Base-by-base conservation (phyloP, 345 rosid genomes). In the Durio zibethinus region DNA sequence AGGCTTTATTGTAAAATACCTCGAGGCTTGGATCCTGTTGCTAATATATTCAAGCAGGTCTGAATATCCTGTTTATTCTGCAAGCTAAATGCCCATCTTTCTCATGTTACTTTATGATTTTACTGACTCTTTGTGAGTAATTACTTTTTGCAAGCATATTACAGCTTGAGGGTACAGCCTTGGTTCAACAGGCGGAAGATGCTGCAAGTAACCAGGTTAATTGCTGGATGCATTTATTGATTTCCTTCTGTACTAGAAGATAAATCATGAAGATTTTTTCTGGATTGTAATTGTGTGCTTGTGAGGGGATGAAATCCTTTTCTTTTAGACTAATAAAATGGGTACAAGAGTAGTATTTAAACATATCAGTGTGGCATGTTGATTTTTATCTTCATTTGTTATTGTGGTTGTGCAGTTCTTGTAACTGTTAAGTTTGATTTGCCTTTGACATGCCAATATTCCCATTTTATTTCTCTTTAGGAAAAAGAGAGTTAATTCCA, bases 101-200 rank as follows among this genome's bases (percentile, higher is more conserved):
- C 57, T 45, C 42, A 6, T 59, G 3, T 47, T 52, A 35, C 35
- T 10, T 61, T 50, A 74, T 29, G 35, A 18, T 76, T 63, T 73
- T 14, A 3, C 61, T 74, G 27, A 81, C 40, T 43, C 60, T 67
- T 80, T 23, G 45, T 65, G 54, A 63, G 61, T 36, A 21, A 7
- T 25, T 70, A 14, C 35, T 83, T 25, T n/a, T 40, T 82, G 75
- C 89, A 94, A n/a, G 98, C 97, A 97, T 81, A 90, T 97, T 75
- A 91, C 95, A 72, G 87, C 92, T n/a, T 23, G 97, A 94, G 83
- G 99, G 98, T 35, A 88, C 91, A 16, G 86, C 88, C 60, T 88
- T 95, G 80, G 91, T 95, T 77, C 96, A 92, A 78, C 99, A 90
- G 75, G 99, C 97, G 27, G 99, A 94, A 82, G 98, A 94, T 76